Base-by-base conservation (phyloP, 2,329 filamentous ascomycete species). In the Neofusicoccum kwambonambiense region DNA sequence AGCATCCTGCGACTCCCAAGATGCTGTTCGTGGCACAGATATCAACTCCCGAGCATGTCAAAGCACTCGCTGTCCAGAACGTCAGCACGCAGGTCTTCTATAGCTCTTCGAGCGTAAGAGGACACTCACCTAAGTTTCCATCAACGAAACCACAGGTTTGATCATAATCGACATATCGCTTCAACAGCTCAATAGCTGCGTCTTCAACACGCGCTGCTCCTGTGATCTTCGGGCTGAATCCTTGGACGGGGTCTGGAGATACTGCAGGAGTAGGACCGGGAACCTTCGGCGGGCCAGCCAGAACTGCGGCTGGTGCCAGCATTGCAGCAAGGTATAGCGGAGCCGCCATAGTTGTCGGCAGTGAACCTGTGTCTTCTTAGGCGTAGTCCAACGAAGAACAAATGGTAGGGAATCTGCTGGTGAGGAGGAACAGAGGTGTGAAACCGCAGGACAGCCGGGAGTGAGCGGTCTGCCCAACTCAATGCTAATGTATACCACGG, bases 1-100 rank as follows among this genome's bases (percentile, higher is more conserved):
- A 77, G 68, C 75, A 77, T 54, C 75, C 75, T 41, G 76, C 74
- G 3, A 72, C 71, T 47, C 70, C 73, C 15, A 70, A 69, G 63
- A 65, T 67, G 6, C 69, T 71, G 64, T 76, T 76, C 56, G 74
- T 76, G 37, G 75, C 75, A 67, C 75, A 77, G 39, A 72, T 68
- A 31, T 68, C 64, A 1, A 68, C 57, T 44, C 70, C 69, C 35
- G 68, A 66, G 44, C 75, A 77, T 15, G 74, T 75, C 65, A 76
- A 64, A 17, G 74, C 69, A 9, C 67, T 69, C 58, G 67, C 75
- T 77, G 51, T 50, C 6, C 13, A 9, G 3, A 2, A 2, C n/a
- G 39, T 72, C 39, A 70, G 68, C 57, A 45, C 34, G 4, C 3
- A 12, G 11, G 0, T 11, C 41, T 3, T 31, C 31, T n/a, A 8